These are phyloP conservation scores for Kluyveromyces aestuarii DNA, from an alignment of 805 yeast species.

Conservation along the genomic window DNA sequence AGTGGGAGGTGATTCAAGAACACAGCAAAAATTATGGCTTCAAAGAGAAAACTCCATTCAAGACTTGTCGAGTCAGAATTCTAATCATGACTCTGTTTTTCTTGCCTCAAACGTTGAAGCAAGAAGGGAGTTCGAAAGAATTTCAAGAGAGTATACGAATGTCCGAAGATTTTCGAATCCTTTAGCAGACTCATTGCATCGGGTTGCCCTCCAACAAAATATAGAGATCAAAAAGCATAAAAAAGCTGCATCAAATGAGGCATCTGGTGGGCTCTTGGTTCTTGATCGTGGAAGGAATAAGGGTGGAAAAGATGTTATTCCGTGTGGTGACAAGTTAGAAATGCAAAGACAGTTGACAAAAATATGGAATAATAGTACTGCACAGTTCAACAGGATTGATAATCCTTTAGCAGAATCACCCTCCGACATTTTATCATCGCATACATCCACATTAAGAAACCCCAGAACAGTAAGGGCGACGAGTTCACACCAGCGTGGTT, in stretches of 20 bases:
- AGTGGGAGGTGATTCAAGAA: constrained; percentile 48
- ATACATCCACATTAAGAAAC: not conserved
- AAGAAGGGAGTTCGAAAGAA: constrained; percentile 69
- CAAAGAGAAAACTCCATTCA: constrained; percentile 67
- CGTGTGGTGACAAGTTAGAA: constrained; percentile 10
- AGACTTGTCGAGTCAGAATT: constrained; percentile 36
- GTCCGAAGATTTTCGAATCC: constrained; percentile 68
- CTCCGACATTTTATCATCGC: constrained; percentile 5
- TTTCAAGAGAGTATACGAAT: constrained; percentile 63
- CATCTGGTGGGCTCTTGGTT: not conserved
- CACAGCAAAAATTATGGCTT: constrained; percentile 78
- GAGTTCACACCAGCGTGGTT: constrained; percentile 16
- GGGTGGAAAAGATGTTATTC: not conserved
- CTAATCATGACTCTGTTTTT: constrained; percentile 19
- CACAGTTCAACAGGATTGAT: constrained; percentile 16
- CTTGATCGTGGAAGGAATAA: not conserved
- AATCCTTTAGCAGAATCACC: constrained; percentile 15
- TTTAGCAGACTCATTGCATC: constrained; percentile 48
- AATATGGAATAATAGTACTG: constrained; percentile 26
- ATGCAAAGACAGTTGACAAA: constrained; percentile 17
- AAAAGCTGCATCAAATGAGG: constrained; percentile 1
- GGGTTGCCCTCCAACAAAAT: constrained; percentile 27
- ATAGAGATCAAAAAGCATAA: constrained; percentile 7
- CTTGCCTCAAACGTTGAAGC: constrained; percentile 45
- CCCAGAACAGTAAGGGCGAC: not conserved